A percentile compares a stretch with the other conserved stretches of the same genome.
phyloP scores from a whole-genome alignment of 495 filamentous ascomycete species.

The Aspergillus cavernicola region DNA sequence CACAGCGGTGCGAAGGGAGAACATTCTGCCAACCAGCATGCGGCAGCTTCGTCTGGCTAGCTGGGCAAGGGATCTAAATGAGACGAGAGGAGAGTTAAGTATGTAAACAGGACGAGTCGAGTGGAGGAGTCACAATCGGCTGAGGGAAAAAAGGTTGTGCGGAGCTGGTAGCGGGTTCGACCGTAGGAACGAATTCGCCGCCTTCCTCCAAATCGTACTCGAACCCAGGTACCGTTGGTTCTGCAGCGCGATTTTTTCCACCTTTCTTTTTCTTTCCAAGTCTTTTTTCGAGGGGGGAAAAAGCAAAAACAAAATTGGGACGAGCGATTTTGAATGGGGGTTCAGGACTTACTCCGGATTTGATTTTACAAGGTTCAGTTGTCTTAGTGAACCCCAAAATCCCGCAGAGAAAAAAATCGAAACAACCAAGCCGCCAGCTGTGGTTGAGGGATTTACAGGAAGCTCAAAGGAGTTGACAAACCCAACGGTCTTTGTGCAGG shows the following conservation, averaged over 20 bases:
- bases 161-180: constrained; percentile 22
- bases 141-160: constrained; percentile 21
- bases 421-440: constrained; percentile 3
- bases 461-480: neutral
- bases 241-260: constrained; percentile 12
- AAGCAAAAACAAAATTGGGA: constrained; percentile 1
- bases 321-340: neutral
- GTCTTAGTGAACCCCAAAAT: neutral
- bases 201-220: constrained; percentile 15
- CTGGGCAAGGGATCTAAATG: constrained; percentile 14
- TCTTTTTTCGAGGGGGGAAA: neutral
- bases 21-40: constrained; percentile 48
- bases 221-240: constrained; percentile 30
- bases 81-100: constrained; percentile 15
- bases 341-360: constrained; percentile 8
- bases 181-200: constrained; percentile 16
- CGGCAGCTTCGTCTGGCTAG: constrained; percentile 41
- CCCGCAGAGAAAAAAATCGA: neutral
- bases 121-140: constrained; percentile 16
- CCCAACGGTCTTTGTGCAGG: constrained; percentile 13
- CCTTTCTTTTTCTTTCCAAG: neutral
- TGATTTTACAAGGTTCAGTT: neutral
- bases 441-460: constrained; percentile 9
- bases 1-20: constrained; percentile 50
- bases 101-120: neutral